A percentile compares a stretch with the other conserved stretches of the same genome.
Evolutionary conservation across 805 yeast species (phyloP).

Genomic region (Metschnikowia dekortorum): DNA sequence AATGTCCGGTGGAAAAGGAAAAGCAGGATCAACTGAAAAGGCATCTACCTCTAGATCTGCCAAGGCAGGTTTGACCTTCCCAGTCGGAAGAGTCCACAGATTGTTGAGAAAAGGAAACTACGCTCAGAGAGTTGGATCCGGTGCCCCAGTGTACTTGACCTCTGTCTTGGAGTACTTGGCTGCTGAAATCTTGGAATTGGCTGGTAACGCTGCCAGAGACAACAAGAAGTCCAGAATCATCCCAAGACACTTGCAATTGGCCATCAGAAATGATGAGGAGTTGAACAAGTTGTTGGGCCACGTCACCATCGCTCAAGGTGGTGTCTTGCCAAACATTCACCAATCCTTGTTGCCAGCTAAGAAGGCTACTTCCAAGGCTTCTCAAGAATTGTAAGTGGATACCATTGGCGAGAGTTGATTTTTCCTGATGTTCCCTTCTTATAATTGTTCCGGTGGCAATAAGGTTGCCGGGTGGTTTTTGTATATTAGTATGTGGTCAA

Average conservation of each 20-base stretch:
- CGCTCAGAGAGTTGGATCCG: conserved; percentile 50
- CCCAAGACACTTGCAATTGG: conserved; percentile 51
- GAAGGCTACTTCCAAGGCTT: conserved; percentile 21
- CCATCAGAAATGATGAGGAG: conserved; percentile 51
- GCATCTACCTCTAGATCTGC: conserved; percentile 48
- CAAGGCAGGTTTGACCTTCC: conserved; percentile 48
- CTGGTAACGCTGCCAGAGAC: conserved; percentile 53
- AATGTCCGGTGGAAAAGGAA: conserved; percentile 30
- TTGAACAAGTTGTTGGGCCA: conserved; percentile 51
- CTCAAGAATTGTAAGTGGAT: conserved; percentile 21
- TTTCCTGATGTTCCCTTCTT: conserved; percentile 18
- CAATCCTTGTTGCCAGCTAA: conserved; percentile 42
- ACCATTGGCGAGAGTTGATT: conserved; percentile 18
- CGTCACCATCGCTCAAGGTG: conserved; percentile 60
- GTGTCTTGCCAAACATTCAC: conserved; percentile 50
- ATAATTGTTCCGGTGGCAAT: conserved; percentile 18
- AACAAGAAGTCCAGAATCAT: conserved; percentile 84
- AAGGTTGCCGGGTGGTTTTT: conserved; percentile 17
- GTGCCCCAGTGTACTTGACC: conserved; percentile 50
- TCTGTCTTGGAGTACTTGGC: conserved; percentile 48
- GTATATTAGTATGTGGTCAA: conserved; percentile 24
- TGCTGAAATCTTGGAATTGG: conserved; percentile 49
- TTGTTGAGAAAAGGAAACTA: conserved; percentile 48
- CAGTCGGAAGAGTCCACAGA: conserved; percentile 50
- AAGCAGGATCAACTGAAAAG: conserved; percentile 45